Evolutionary conservation across 148 eudicot genomes (phyloP), one percentile per base, ranked within the genome.

Genomic region (Camellia granthamiana): DNA sequence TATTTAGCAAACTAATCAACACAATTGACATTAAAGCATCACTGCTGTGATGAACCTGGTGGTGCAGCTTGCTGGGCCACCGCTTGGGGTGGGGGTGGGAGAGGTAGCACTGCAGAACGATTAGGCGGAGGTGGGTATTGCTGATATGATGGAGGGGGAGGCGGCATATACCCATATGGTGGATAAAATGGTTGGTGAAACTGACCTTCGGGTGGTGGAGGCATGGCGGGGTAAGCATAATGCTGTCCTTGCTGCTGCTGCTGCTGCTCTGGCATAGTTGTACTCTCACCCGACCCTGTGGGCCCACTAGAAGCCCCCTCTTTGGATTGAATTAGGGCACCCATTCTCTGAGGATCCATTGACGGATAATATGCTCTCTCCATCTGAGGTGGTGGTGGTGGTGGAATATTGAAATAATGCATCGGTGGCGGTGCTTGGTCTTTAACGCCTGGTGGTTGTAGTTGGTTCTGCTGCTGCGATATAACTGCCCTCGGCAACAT

Each of bases 291-390:
- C 0, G 90, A 82, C 16, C 92, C 87, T 18, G 90, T 83, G 9
- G 90, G 44, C 42, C 83, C 86, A 77, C 80, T 84, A 13, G 93
- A 79, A 78, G 85, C 80, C 7, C 94, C 95, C 21, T 93, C 98
- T 67, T 93, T 96, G 3, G 92, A 83, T 13, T 86, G 82, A 59
- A 93, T 69, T 30, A 93, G 74, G 0, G 97, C 98, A 38, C 98
- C 98, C 98, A 95, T 95, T 80, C 98, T 86, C 61, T 93, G 96
- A 4, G 97, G 98, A 72, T 95, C 98, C 98, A 93, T 95, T 0
- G 97, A 95, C 6, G 98, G 98, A 83, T 95, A 95, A 67, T 75
- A 85, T 6, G 92, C 74, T 65, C 94, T 84, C 9, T 86, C 94
- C 56, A 85, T 97, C 83, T 89, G 96, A 64, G 91, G 83, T 42